These are phyloP conservation scores for Diddensiella caesifluorescens DNA, from an alignment of 805 yeast genomes.

Conservation along the genomic window DNA sequence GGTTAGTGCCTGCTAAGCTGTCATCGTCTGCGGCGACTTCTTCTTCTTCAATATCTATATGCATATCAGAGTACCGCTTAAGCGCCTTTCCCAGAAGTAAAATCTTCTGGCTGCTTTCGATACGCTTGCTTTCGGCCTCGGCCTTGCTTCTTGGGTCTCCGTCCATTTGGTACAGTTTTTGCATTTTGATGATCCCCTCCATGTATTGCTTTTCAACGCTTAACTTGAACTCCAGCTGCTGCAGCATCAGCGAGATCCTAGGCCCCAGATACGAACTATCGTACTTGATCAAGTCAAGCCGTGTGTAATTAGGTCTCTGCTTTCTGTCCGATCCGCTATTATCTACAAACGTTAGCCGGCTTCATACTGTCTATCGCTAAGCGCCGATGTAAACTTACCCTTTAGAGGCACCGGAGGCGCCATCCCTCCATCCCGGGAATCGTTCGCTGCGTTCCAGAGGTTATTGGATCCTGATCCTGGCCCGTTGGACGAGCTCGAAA, in stretches of 20 bases:
- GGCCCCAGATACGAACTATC: constrained; percentile 95
- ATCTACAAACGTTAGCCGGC: not conserved
- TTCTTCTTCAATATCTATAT: constrained; percentile 58
- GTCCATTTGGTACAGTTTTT: constrained; percentile 78
- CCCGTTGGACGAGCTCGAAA: constrained; percentile 3
- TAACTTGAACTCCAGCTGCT: constrained; percentile 86
- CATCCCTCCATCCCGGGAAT: not conserved
- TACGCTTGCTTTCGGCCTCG: constrained; percentile 83
- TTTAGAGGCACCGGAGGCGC: constrained; percentile 18
- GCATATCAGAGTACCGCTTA: constrained; percentile 85
- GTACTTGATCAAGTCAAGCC: constrained; percentile 71
- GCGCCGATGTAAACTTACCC: constrained; percentile 11
- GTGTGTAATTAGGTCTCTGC: constrained; percentile 26
- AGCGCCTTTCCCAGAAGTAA: constrained; percentile 76
- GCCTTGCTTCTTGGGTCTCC: constrained; percentile 82
- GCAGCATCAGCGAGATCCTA: constrained; percentile 90
- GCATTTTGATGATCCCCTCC: constrained; percentile 86
- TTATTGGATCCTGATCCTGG: not conserved
- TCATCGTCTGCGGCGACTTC: constrained; percentile 44
- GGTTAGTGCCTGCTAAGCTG: constrained; percentile 58
- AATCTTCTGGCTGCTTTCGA: constrained; percentile 80
- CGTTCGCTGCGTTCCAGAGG: not conserved
- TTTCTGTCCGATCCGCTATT: constrained; percentile 7
- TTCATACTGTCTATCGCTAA: not conserved
- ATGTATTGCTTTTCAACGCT: constrained; percentile 92